Evolutionary conservation across 164 flowering plant species (phyloP).

Genomic region (Annona squamosa): DNA sequence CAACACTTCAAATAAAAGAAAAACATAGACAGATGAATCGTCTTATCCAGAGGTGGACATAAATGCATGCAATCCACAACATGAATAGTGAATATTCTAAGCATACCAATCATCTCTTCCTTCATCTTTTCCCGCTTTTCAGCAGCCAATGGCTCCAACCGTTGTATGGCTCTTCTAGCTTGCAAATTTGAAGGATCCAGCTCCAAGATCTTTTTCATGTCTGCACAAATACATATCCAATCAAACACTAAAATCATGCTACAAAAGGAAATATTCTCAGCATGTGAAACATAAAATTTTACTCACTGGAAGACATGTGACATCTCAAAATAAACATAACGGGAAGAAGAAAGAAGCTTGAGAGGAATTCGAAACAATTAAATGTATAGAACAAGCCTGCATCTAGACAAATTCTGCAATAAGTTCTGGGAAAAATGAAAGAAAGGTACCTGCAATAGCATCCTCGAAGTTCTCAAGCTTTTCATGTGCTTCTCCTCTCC

Average conservation of each 20-base stretch:
- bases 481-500: conserved; percentile 88
- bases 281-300: background rate
- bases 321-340: background rate
- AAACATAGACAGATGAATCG: too few relatives aligned
- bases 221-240: conserved; percentile 22
- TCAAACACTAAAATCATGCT: background rate
- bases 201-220: conserved; percentile 68
- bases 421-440: background rate
- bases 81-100: background rate
- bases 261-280: background rate
- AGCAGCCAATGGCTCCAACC: conserved; percentile 74
- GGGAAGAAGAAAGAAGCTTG: background rate
- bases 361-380: background rate
- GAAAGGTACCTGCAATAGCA: conserved; percentile 66
- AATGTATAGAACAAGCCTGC: background rate
- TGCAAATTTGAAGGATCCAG: conserved; percentile 72
- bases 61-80: background rate
- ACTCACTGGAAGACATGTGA: background rate
- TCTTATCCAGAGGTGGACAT: background rate
- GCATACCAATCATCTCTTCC: conserved; percentile 89
- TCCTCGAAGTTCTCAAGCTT: conserved; percentile 90
- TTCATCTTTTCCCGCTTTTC: conserved; percentile 94
- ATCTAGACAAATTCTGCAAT: background rate
- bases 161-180: conserved; percentile 51
- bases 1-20: too few relatives aligned